Evolutionary conservation across 495 filamentous ascomycete genomes (phyloP).

Genomic region (Peziza echinospora): DNA sequence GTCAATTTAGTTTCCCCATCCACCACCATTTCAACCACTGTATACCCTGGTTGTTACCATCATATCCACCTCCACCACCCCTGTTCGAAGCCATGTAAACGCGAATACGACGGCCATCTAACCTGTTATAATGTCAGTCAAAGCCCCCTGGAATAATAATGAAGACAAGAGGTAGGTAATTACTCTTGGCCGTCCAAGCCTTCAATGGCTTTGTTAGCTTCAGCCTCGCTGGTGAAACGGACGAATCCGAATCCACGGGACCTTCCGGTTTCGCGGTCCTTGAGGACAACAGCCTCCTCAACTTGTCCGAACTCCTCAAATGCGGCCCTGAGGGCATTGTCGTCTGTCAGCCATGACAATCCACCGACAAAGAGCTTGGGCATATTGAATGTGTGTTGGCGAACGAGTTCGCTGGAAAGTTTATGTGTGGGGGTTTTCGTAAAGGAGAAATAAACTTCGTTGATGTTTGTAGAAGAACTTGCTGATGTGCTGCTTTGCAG

Average conservation of each 20-base stretch:
- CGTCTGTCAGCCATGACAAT: slow-evolving; percentile 95
- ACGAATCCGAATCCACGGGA: slow-evolving; percentile 97
- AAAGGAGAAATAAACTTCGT: no score
- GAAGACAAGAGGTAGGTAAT: slow-evolving; percentile 16
- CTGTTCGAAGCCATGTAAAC: slow-evolving; percentile 83
- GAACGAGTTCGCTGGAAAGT: no score
- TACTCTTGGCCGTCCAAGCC: slow-evolving; percentile 92
- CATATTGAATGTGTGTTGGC: slow-evolving; percentile 47
- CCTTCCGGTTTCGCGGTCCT: slow-evolving; percentile 86
- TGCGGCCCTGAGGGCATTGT: slow-evolving; percentile 54
- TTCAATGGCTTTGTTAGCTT: slow-evolving; percentile 60
- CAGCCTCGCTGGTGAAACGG: slow-evolving; percentile 56
- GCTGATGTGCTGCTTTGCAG: no score
- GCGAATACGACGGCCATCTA: slow-evolving; percentile 86
- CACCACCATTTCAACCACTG: not conserved
- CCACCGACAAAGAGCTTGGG: slow-evolving; percentile 84
- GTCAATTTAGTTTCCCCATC: no score
- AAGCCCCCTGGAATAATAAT: slow-evolving; percentile 3
- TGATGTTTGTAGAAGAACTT: no score
- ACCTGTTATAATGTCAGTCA: slow-evolving; percentile 30
- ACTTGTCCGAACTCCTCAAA: slow-evolving; percentile 76
- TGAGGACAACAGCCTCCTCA: slow-evolving; percentile 93
- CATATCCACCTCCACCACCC: slow-evolving; percentile 4
- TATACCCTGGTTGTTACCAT: not conserved
- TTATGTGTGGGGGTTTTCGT: no score